Conservation (phyloP, 306 rosid species). For the Bauhinia variegata region DNA sequence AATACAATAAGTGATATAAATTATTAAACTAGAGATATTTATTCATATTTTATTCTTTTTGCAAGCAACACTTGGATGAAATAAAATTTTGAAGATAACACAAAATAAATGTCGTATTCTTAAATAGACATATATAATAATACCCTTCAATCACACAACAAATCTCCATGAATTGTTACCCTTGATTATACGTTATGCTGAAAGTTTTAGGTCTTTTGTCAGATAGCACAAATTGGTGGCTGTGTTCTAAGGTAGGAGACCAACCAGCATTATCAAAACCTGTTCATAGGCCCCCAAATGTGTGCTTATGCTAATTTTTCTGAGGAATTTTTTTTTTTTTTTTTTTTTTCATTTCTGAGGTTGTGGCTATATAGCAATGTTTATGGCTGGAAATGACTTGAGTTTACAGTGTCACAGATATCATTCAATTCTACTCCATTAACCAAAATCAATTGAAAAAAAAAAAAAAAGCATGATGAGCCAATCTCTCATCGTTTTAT, state of each 20-base stretch:
- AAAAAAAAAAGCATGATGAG: neutral
- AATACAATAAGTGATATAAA: too few species aligned
- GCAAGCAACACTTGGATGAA: too few species aligned
- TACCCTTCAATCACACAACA: too few species aligned
- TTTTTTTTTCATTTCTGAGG: constrained; percentile 11
- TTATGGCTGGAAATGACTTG: constrained; percentile 17
- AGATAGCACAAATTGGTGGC: constrained; percentile 24
- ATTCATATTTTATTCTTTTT: too few species aligned
- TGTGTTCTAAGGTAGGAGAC: too few species aligned
- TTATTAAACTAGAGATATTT: too few species aligned
- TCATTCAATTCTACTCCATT: neutral
- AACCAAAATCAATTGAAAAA: neutral
- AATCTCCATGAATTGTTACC: too few species aligned
- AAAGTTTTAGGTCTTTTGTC: constrained; percentile 3
- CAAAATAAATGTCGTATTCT: too few species aligned
- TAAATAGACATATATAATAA: too few species aligned
- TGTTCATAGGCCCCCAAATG: constrained; percentile 23
- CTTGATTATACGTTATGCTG: too few species aligned
- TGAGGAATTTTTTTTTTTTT: neutral
- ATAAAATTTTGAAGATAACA: too few species aligned
- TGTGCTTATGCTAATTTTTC: neutral
- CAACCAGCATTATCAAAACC: constrained; percentile 18
- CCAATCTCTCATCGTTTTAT: constrained; percentile 1
- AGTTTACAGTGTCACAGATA: neutral
- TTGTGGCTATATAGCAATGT: constrained; percentile 29